phyloP scores from a whole-genome alignment of 768 basidiomycete genomes.

The Podaxis sp. region DNA sequence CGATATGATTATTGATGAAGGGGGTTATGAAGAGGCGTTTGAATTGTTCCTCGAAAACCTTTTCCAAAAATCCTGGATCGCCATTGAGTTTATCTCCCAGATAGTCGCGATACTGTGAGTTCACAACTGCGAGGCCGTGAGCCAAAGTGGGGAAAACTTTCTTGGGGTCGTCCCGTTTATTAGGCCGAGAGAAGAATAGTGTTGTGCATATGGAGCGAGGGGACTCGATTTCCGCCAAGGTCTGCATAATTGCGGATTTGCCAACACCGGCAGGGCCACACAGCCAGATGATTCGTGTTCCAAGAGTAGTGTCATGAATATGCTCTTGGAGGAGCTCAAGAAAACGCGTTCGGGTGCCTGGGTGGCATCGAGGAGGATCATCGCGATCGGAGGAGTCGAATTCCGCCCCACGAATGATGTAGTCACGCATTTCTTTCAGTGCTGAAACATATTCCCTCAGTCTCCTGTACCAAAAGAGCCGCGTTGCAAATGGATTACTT shows the following conservation, averaged over 20 bases:
- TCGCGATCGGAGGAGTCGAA: neutral
- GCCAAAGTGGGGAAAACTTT: too few species aligned
- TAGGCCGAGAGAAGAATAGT: neutral
- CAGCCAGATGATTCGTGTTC: conserved; percentile 7
- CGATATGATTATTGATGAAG: neutral
- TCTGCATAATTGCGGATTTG: conserved; percentile 11
- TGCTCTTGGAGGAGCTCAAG: neutral
- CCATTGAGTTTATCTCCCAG: neutral
- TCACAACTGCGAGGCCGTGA: too few species aligned
- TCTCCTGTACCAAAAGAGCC: too few species aligned
- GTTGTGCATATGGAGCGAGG: neutral
- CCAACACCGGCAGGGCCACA: conserved; percentile 9
- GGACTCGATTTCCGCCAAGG: neutral
- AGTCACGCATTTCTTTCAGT: neutral
- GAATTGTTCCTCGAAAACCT: neutral
- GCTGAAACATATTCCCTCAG: neutral
- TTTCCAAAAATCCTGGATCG: neutral
- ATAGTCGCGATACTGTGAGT: neutral
- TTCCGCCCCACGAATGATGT: neutral
- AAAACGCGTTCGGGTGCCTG: neutral
- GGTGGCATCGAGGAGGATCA: neutral
- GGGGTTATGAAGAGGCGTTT: neutral
- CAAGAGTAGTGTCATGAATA: neutral
- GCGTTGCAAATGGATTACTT: too few species aligned
- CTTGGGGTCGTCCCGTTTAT: neutral